Percentiles rank a stretch among this genome's conserved stretches.
phyloP scores from a whole-genome alignment of 2,329 filamentous ascomycete genomes.

The Colletotrichum sp. region DNA sequence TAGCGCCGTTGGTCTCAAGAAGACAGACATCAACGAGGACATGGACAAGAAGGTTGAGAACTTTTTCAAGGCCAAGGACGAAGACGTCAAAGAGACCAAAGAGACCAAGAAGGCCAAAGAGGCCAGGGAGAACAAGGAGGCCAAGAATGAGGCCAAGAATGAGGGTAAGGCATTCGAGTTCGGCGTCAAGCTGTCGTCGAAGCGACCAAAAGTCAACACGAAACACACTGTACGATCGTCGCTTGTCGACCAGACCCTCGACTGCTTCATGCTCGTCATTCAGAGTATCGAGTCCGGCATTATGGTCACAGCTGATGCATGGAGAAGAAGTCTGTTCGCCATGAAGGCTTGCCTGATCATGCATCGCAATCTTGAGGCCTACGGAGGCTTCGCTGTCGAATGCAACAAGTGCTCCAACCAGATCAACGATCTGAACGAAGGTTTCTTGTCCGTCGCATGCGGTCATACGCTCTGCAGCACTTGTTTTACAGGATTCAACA shows the following conservation, averaged over 20 bases:
- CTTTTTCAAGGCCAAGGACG: not conserved
- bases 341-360: not conserved
- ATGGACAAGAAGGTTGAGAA: not conserved
- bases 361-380: not conserved
- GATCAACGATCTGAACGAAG: not conserved
- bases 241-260: slow-evolving; percentile 23
- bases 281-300: slow-evolving; percentile 21
- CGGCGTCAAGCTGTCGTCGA: slow-evolving; percentile 15
- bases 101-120: not conserved
- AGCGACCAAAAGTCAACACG: not conserved
- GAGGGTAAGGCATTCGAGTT: slow-evolving; percentile 22
- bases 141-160: not conserved
- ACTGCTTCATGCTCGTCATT: slow-evolving; percentile 22
- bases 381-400: not conserved
- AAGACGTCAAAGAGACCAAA: not conserved
- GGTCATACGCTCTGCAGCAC: not conserved
- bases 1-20: not conserved
- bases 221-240: not conserved
- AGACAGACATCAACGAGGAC: not conserved
- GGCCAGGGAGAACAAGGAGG: not conserved
- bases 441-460: not conserved
- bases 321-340: not conserved
- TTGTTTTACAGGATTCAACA: not conserved
- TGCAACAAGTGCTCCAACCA: not conserved
- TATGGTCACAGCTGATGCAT: not conserved